Base-by-base conservation (phyloP, 2,329 filamentous ascomycete species). In the Penicillium sp. region DNA sequence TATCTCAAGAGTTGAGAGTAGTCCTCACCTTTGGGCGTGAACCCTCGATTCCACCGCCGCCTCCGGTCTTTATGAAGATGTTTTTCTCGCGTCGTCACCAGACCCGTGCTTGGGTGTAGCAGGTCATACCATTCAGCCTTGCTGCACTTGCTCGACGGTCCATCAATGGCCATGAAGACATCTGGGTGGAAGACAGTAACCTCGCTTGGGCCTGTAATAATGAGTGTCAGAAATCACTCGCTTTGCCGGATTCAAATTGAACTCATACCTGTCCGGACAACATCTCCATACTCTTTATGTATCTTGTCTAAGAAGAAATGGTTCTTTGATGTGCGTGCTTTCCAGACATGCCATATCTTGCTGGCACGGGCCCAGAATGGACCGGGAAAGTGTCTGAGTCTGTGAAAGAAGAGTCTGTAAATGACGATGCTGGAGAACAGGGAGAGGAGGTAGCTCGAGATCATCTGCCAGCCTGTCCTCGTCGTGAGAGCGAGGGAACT, bases 401-500 rank as follows among this genome's bases (percentile, higher is more conserved):
- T 76, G 57, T 81, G 80, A 62, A 79, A 80, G 58, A 78, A 73
- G 2, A 71, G 59, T 17, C 80, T 73, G 66, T 82, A 78, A n/a
- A 77, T 58, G 7, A 71, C 26, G 19, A 81, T 78, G 62, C 78
- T 81, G 13, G 57, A 59, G n/a, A 65, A 61, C 2, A 68, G 48
- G 0, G 50, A 29, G 3, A 60, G 2, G n/a, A 66, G 52, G 35
- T 65, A 65, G n/a, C 54, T 59, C 6, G 21, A 1, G 30, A 65
- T 58, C 11, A 64, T 31, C 46, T 31, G 56, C 19, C n/a, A 31
- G 41, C 53, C 60, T 2, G 23, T 26, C 11, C 9, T 7, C 5
- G 57, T 11, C 2, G 19, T 7, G 13, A 64, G 7, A 0, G 29
- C 9, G 23, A 66, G 31, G 1, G 13, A 23, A 9, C 17, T 13